A percentile compares a stretch with the other conserved stretches of the same genome.
phyloP scores from a whole-genome alignment of 2,329 filamentous ascomycete species.

The Hirsutella minnesotensis region DNA sequence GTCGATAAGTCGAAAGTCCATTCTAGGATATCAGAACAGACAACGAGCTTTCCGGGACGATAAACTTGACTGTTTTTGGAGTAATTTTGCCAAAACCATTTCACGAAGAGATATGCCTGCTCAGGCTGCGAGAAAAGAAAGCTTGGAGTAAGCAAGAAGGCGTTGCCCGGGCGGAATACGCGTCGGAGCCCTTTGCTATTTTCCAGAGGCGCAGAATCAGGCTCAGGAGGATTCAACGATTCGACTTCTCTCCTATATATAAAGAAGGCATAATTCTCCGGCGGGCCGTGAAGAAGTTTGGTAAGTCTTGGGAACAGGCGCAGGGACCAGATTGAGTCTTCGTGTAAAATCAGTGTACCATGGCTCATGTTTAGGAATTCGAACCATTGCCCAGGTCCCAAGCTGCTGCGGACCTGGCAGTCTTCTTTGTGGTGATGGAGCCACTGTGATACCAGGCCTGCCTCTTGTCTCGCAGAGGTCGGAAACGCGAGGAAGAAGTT shows the following conservation, averaged over 20 bases:
- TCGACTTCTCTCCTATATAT: constrained; percentile 21
- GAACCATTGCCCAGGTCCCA: constrained; percentile 33
- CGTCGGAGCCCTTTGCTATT: constrained; percentile 12
- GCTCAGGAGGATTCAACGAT: background rate
- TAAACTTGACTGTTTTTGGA: constrained; percentile 3
- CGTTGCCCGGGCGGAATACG: constrained; percentile 19
- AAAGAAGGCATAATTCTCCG: constrained; percentile 24
- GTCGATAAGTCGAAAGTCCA: constrained; percentile 17
- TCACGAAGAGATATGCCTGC: constrained; percentile 20
- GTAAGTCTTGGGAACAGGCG: constrained; percentile 26
- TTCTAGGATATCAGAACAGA: constrained; percentile 15
- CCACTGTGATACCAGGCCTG: constrained; percentile 31
- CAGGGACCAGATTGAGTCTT: constrained; percentile 24
- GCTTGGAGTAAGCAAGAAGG: constrained; percentile 28
- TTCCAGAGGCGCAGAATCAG: constrained; percentile 6
- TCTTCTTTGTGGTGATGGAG: constrained; percentile 24
- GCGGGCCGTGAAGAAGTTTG: constrained; percentile 17
- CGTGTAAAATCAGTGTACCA: constrained; percentile 32
- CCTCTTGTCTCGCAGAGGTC: constrained; percentile 17
- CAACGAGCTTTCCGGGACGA: constrained; percentile 14
- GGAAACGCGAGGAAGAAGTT: constrained; percentile 40
- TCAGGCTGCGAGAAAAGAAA: constrained; percentile 26
- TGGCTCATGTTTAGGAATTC: constrained; percentile 23
- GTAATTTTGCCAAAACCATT: constrained; percentile 20
- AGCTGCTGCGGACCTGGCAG: constrained; percentile 29